These are phyloP conservation scores for Panicum virgatum DNA, from an alignment of 202 grass and related monocot species.

Conservation along the genomic window DNA sequence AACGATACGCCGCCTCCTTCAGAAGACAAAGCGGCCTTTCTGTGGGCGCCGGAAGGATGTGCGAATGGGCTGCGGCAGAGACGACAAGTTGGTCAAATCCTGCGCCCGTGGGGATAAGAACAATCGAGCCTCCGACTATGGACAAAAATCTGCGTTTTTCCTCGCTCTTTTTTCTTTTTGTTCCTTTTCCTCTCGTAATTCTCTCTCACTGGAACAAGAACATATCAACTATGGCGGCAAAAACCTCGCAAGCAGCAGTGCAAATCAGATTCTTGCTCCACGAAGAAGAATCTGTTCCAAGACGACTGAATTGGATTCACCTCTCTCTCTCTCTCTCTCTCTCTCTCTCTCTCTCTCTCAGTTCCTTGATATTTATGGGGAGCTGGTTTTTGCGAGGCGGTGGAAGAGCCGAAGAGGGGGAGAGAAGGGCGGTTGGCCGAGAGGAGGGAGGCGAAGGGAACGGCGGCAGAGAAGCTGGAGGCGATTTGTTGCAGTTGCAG, in stretches of 20 bases:
- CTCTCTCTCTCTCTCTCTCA: neutral
- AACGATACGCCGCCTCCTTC: neutral
- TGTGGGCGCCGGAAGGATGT: conserved; percentile 3
- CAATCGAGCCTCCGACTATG: neutral
- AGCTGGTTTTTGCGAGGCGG: neutral
- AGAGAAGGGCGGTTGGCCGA: conserved; percentile 39
- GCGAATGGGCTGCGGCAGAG: conserved; percentile 18
- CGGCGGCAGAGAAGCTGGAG: conserved; percentile 37
- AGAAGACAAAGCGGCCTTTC: conserved; percentile 19
- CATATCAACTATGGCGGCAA: neutral
- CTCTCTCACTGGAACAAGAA: neutral
- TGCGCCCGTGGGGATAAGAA: conserved; percentile 30
- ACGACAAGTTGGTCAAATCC: conserved; percentile 46
- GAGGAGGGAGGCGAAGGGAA: conserved; percentile 38
- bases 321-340: neutral
- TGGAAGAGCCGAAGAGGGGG: neutral
- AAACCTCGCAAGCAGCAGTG: neutral
- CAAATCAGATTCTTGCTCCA: conserved; percentile 16
- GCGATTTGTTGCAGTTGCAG: conserved; percentile 46
- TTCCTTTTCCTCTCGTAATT: neutral
- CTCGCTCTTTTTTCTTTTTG: neutral
- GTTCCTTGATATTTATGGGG: conserved; percentile 5
- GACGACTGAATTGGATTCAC: neutral
- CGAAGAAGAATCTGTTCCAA: conserved; percentile 26
- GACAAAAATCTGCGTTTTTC: neutral